phyloP scores from a whole-genome alignment of 371 early-diverging fungal genomes.

The Mortierella polycephala region DNA sequence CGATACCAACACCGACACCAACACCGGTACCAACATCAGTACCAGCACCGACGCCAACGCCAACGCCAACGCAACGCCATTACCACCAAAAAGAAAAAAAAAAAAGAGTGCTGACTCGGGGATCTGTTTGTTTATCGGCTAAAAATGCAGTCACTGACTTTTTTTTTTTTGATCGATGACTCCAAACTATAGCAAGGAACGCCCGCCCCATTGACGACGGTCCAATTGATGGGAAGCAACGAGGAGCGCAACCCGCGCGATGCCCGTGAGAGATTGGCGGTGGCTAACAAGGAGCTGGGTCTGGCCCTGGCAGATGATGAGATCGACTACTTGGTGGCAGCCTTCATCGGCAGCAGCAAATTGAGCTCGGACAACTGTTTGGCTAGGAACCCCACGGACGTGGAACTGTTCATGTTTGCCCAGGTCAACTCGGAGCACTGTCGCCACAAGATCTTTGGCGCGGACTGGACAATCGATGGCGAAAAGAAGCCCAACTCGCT shows the following conservation, averaged over 20 bases:
- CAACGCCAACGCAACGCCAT: no score
- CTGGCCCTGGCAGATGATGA: slow-evolving; percentile 95
- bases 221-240: slow-evolving; percentile 65
- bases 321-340: slow-evolving; percentile 91
- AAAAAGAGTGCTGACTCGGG: not conserved
- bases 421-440: slow-evolving; percentile 99
- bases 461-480: slow-evolving; percentile 95
- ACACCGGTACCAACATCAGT: no score
- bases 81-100: no score
- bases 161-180: not conserved
- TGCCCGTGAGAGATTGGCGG: slow-evolving; percentile 71
- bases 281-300: slow-evolving; percentile 90
- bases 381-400: slow-evolving; percentile 94
- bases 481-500: slow-evolving; percentile 80
- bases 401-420: slow-evolving; percentile 99
- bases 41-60: no score
- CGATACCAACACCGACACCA: no score
- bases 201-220: slow-evolving; percentile 82
- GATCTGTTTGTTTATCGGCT: not conserved
- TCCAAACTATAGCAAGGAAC: slow-evolving; percentile 58
- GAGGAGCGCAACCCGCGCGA: slow-evolving; percentile 53
- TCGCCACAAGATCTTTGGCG: slow-evolving; percentile 98
- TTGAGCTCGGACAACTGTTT: slow-evolving; percentile 59
- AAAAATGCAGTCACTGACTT: slow-evolving; percentile 7
- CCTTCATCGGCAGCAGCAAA: slow-evolving; percentile 74